Percentiles rank a stretch among this genome's conserved stretches.
These are phyloP conservation scores for Bruguiera sexangula DNA, from an alignment of 345 rosid genomes.

Conservation along the genomic window DNA sequence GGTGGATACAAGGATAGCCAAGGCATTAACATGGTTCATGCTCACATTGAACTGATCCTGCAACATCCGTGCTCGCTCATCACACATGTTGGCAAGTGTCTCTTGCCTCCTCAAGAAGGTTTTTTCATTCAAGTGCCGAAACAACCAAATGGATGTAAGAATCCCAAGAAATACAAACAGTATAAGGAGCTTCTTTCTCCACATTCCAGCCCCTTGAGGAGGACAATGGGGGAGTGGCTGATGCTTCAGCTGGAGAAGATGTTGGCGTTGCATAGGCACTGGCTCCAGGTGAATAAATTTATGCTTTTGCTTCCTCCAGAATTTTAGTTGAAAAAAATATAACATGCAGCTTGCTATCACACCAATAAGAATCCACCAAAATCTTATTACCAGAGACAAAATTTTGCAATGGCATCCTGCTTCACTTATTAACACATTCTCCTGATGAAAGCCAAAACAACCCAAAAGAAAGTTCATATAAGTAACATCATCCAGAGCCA, in stretches of 20 bases:
- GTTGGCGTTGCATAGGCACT: conserved; percentile 23
- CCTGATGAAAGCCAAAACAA: conserved; percentile 39
- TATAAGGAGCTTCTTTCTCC: conserved; percentile 66
- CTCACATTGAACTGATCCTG: conserved; percentile 99
- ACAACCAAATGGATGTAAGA: conserved; percentile 53
- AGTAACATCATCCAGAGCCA: conserved; percentile 1
- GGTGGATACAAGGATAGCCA: conserved; percentile 92
- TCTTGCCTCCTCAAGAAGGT: conserved; percentile 46
- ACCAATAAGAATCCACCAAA: conserved; percentile 52
- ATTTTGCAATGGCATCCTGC: conserved; percentile 20
- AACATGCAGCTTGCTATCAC: conserved; percentile 36
- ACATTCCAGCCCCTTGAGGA: conserved; percentile 56
- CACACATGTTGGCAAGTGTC: conserved; percentile 87
- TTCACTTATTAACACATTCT: conserved; percentile 20
- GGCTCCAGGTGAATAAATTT: conserved; percentile 31
- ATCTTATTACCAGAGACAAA: conserved; percentile 32
- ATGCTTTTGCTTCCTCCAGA: conserved; percentile 27
- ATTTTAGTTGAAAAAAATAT: conserved; percentile 28
- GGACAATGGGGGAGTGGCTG: conserved; percentile 46
- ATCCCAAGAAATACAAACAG: conserved; percentile 51
- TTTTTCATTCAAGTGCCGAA: conserved; percentile 42
- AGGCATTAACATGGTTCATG: conserved; percentile 92
- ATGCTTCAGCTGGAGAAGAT: conserved; percentile 46
- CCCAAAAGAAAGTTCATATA: not conserved
- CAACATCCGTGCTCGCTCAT: conserved; percentile 89